These are phyloP conservation scores for Leishmania turanica DNA, from an alignment of 208 protist genomes.

Conservation along the genomic window DNA sequence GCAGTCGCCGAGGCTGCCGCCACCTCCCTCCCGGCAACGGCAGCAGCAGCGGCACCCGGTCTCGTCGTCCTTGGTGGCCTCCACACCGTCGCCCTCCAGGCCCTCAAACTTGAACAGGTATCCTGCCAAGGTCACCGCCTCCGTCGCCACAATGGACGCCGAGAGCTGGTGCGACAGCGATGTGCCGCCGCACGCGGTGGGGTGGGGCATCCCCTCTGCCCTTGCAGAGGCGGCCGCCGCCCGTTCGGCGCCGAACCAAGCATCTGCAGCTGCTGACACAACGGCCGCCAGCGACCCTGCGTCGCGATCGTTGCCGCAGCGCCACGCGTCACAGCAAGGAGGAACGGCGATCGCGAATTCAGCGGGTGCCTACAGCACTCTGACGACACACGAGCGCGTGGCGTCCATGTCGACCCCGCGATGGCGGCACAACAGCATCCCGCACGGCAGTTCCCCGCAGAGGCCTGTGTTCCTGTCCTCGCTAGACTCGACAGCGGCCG, in stretches of 20 bases:
- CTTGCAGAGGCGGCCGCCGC: background rate
- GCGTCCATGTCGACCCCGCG: background rate
- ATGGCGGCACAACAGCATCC: conserved; percentile 18
- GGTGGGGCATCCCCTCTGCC: background rate
- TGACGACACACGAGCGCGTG: background rate
- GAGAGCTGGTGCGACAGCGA: conserved; percentile 5
- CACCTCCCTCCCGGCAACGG: background rate
- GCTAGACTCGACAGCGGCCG: conserved; percentile 25
- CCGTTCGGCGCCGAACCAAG: background rate
- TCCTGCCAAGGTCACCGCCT: background rate
- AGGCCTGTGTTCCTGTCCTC: conserved; percentile 29
- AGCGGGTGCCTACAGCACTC: background rate
- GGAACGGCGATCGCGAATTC: background rate
- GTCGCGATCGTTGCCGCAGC: background rate
- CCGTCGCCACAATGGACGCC: background rate
- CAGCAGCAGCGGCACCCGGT: background rate
- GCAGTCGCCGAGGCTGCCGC: background rate
- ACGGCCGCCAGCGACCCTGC: background rate
- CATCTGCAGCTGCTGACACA: background rate
- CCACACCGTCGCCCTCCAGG: background rate
- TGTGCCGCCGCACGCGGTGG: background rate
- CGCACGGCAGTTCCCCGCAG: conserved; percentile 29
- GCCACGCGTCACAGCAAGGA: background rate
- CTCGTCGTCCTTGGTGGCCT: background rate
- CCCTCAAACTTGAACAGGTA: background rate